phyloP scores from a whole-genome alignment of 495 filamentous ascomycete species.

The Penicillium goetzii region DNA sequence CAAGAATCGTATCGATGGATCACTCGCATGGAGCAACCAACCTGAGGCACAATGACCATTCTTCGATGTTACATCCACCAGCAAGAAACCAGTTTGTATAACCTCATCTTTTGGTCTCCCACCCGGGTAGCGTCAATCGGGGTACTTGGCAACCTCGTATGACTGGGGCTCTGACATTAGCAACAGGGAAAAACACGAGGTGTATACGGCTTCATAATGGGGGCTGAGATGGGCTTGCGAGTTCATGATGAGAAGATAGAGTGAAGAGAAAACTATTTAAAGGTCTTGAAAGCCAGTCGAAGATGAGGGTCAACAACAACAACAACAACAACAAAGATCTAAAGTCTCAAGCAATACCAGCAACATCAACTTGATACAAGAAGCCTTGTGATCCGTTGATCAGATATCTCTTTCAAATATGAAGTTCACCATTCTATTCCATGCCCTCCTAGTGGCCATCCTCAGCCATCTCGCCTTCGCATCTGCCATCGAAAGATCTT shows the following conservation, averaged over 20 bases:
- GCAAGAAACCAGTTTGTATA: not conserved
- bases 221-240: not conserved
- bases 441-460: not conserved
- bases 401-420: not conserved
- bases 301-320: not conserved
- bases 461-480: not conserved
- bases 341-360: not conserved
- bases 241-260: not conserved
- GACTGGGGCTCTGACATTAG: not conserved
- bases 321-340: constrained; percentile 1
- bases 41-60: not conserved
- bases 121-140: not conserved
- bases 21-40: not conserved
- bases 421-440: constrained; percentile 1
- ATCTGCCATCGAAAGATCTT: not conserved
- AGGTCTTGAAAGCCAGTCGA: not conserved
- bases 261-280: not conserved
- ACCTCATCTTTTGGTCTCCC: not conserved
- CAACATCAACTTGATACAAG: not conserved
- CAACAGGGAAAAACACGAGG: constrained; percentile 2
- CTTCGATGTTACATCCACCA: not conserved
- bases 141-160: constrained; percentile 6
- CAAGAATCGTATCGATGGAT: not conserved
- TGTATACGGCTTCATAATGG: not conserved
- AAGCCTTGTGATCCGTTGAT: not conserved